Evolutionary conservation across 1,284 basidiomycete species (phyloP), one percentile per base, ranked within the genome.

Genomic region (Sporisorium scitamineum): DNA sequence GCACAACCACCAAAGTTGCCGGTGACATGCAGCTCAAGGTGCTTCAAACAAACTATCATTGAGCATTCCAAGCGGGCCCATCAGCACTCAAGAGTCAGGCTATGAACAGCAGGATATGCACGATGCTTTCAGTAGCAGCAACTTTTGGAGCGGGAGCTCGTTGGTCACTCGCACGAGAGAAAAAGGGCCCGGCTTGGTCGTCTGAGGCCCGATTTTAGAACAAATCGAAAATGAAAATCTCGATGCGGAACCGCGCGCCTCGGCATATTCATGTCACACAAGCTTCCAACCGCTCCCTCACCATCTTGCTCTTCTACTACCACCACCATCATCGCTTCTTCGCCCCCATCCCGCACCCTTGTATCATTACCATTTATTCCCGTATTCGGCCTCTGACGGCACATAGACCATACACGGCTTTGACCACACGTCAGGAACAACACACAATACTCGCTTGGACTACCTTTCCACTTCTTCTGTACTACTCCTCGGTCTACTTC

Each of bases 401-500:
- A 20, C 13, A 34, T 51, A 51, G 50, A 51, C 10, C 31, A 20
- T 34, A 22, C 5, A 31, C 31, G 34, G 31, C 29, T 6, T 34
- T 31, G 29, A 32, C 29, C n/a, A 20, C 29, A 9, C 27, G 10
- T 32, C 31, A 39, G 37, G 37, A 39, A 8, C 34, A 7, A 27
- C 27, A 50, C 47, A 51, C 48, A 5, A 22, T 31, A 32, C 29
- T 51, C 50, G 29, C 50, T 51, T 51, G 50, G 31, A 34, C 50
- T 34, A 22, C 50, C 13, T 31, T 20, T n/a, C 50, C 11, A 32
- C 31, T n/a, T n/a, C n/a, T n/a, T 34, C 50, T 51, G 29, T 51
- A 32, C 50, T 51, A 14, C 16, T 48, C 29, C 3, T 18, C 27
- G 27, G 18, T 48, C n/a, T 29, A 16, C 47, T 48, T 8, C 16